A percentile compares a stretch with the other conserved stretches of the same genome.
Conservation (phyloP, 2,329 filamentous ascomycete species). For the Talaromyces sp. region DNA sequence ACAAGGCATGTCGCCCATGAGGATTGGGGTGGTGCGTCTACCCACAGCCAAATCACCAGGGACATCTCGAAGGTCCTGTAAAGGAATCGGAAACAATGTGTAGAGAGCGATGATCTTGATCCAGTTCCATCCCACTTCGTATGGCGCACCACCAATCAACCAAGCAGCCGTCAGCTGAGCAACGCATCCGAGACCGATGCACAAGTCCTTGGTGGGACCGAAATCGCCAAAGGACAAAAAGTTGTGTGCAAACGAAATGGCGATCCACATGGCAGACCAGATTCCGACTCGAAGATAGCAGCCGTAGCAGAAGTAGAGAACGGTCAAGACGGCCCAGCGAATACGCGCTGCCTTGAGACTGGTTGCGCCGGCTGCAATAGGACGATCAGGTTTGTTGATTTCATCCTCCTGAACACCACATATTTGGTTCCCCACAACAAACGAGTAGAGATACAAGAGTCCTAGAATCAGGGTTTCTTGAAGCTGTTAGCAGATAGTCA, state of each 20-base stretch:
- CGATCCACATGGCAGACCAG: slow-evolving; percentile 16
- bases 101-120: slow-evolving; percentile 17
- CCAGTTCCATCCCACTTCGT: slow-evolving; percentile 16
- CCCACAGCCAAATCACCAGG: slow-evolving; percentile 15
- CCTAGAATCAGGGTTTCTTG: slow-evolving; percentile 14
- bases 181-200: slow-evolving; percentile 12
- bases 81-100: slow-evolving; percentile 11
- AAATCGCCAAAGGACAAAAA: slow-evolving; percentile 16
- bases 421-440: slow-evolving; percentile 16
- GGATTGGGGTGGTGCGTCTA: slow-evolving; percentile 12
- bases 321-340: slow-evolving; percentile 13
- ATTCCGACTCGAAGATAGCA: slow-evolving; percentile 12
- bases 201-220: slow-evolving; percentile 18
- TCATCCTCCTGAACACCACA: slow-evolving; percentile 14
- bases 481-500: background rate
- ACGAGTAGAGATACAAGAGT: slow-evolving; percentile 11
- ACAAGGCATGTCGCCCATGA: slow-evolving; percentile 18
- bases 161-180: slow-evolving; percentile 16
- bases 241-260: slow-evolving; percentile 14
- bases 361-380: slow-evolving; percentile 9
- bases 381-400: slow-evolving; percentile 18
- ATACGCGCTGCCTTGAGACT: slow-evolving; percentile 13
- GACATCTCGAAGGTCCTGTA: slow-evolving; percentile 16
- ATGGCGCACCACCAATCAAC: slow-evolving; percentile 14
- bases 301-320: slow-evolving; percentile 11